Evolutionary conservation across 768 basidiomycete species (phyloP), one percentile per base, ranked within the genome.

Genomic region (Agrocybe pediades): DNA sequence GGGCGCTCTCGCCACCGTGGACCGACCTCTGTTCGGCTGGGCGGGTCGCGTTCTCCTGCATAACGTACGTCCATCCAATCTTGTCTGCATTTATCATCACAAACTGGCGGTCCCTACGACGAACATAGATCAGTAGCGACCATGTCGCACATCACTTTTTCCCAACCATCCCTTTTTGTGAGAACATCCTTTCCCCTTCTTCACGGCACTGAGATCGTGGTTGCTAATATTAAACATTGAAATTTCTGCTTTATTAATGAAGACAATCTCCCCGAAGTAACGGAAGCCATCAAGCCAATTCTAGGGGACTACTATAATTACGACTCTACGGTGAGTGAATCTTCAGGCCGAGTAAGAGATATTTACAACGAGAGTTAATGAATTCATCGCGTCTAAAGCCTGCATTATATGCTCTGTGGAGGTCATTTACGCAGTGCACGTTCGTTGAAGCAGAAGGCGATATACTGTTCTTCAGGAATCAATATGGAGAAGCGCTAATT

Each of bases 111-210:
- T 15, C 36, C 23, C 23, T 20, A n/a, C n/a, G 42, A 33, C 50
- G 42, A 21, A 51, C 39, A 58, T 53, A 79, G 77, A 75, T 77
- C 53, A 74, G 69, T 68, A 65, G 74, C 58, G 71, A 81, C 69
- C 75, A 86, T 59, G 71, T 86, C 46, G 80, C 81, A 2, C 84
- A 86, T 61, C 83, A 86, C 60, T 80, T 85, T 57, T 86, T 86
- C 68, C 72, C 77, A 20, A 70, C 65, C n/a, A 68, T 81, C 33
- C 83, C 84, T 46, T 86, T 85, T 64, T 86, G 82, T 85, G 62
- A 66, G 80, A 62, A 59, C 33, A 7, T 16, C 3, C 49, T 62
- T 55, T 53, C 11, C 7, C 19, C 51, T 41, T 52, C 29, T 26
- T 1, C 13, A 2, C 16, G n/a, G n/a, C n/a, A n/a, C n/a, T n/a